A percentile compares a stretch with the other conserved stretches of the same genome.
These are phyloP conservation scores for Trichoderma reesei DNA, from an alignment of 495 filamentous ascomycete genomes.

Conservation along the genomic window DNA sequence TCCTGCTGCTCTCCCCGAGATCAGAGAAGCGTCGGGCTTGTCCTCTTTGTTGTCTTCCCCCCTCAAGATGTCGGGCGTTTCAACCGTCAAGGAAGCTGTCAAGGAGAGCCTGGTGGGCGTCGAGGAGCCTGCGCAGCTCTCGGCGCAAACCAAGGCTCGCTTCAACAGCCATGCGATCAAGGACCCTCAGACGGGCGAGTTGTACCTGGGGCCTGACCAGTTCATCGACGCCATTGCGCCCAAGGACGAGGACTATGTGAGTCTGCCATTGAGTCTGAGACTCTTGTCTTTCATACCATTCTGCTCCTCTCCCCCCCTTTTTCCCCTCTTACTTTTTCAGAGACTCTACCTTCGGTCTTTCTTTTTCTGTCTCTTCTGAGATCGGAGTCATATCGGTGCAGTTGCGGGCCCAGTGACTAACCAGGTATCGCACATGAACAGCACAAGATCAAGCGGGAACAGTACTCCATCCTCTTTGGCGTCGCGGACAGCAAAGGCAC, in stretches of 20 bases:
- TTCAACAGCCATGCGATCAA: slow-evolving; percentile 72
- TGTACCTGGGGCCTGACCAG: slow-evolving; percentile 69
- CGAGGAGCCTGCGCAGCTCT: slow-evolving; percentile 44
- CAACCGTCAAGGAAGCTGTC: slow-evolving; percentile 55
- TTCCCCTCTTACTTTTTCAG: background rate
- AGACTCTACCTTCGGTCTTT: slow-evolving; percentile 7
- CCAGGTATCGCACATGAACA: slow-evolving; percentile 22
- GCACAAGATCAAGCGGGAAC: slow-evolving; percentile 95
- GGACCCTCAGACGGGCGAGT: slow-evolving; percentile 64
- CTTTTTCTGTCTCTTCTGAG: slow-evolving; percentile 16
- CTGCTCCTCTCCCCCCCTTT: background rate
- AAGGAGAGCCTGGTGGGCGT: slow-evolving; percentile 70
- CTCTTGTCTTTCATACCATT: background rate
- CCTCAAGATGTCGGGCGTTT: slow-evolving; percentile 28
- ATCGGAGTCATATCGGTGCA: slow-evolving; percentile 2
- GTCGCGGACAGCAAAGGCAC: slow-evolving; percentile 70
- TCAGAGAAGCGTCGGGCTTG: background rate
- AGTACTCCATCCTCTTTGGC: slow-evolving; percentile 84
- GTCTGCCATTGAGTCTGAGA: slow-evolving; percentile 21
- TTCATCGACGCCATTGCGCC: slow-evolving; percentile 91
- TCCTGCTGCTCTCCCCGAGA: background rate
- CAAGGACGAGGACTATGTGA: slow-evolving; percentile 78
- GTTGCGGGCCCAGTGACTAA: slow-evolving; percentile 4
- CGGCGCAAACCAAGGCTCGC: slow-evolving; percentile 55
- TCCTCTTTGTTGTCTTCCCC: no score